Conservation (phyloP, 75 land plant species). For the Pinus albicaulis region DNA sequence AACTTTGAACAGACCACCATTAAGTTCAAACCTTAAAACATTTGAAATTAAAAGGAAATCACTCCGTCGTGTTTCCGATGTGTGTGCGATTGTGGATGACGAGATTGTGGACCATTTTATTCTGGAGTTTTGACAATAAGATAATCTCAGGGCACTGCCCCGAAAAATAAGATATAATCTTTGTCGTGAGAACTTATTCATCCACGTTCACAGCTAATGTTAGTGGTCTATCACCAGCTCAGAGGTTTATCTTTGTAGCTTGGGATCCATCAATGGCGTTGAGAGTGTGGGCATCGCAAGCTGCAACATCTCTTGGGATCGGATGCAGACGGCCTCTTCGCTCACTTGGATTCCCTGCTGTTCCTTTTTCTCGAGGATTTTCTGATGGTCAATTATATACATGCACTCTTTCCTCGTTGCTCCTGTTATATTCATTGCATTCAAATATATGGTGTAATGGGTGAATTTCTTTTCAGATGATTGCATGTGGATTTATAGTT, state of each 20-base stretch:
- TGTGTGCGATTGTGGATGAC: not conserved
- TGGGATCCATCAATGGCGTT: slow-evolving; percentile 34
- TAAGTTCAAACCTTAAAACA: too few species aligned
- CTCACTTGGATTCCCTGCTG: slow-evolving; percentile 15
- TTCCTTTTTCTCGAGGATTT: slow-evolving; percentile 59
- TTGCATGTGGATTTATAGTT: not conserved
- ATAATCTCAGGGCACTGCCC: not conserved
- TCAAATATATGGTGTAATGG: not conserved
- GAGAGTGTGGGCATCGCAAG: slow-evolving; percentile 61
- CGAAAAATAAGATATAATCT: too few species aligned
- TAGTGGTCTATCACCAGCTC: not conserved
- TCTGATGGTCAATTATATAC: slow-evolving; percentile 36
- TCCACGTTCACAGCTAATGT: not conserved
- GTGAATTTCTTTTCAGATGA: not conserved
- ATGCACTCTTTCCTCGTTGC: not conserved
- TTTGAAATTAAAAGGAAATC: too few species aligned
- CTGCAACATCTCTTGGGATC: slow-evolving; percentile 54
- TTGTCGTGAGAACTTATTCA: too few species aligned
- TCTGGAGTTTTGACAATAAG: not conserved
- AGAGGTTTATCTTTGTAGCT: not conserved
- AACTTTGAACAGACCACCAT: too few species aligned
- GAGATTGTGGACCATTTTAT: not conserved
- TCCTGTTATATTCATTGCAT: not conserved
- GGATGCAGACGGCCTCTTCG: slow-evolving; percentile 17
- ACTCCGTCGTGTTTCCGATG: too few species aligned